Base-by-base conservation (phyloP, 2,329 filamentous ascomycete species). In the Epichloe sibirici region DNA sequence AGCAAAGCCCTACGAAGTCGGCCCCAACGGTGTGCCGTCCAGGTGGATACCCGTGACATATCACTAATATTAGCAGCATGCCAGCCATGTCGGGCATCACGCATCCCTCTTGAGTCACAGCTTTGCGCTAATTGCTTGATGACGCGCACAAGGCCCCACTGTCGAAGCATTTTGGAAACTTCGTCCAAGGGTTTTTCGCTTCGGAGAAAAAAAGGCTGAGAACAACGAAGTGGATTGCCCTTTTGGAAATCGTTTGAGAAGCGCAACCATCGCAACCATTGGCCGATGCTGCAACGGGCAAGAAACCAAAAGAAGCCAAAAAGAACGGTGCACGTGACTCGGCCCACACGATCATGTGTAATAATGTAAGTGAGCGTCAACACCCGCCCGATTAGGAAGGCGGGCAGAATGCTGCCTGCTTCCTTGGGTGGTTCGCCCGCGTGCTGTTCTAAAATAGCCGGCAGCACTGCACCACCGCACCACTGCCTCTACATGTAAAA, bases 1-100 rank as follows among this genome's bases (percentile, higher is more conserved):
- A 53, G 67, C 68, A 39, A 78, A 72, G 60, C 70, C 74, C 11
- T 83, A 83, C 65, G 74, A 76, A 55, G 72, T 83, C 55, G 72
- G 77, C 39, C 59, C 73, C 38, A 75, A 81, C 55, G 81, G 81
- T 31, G 74, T 84, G 37, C 81, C 81, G 21, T 69, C 72, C 21
- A 71, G 81, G 59, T 85, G 81, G 81, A 70, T 79, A 54, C 65
- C 76, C 15, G 53, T 65, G 50, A 59, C 52, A 48, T 58, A 50
- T 57, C 17, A 2, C 17, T 21, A 21, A 21, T 70, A 17, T 17
- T 17, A 55, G 44, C 21, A 43, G 44, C 28, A 13, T 48, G 52
- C 35, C 28, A 35, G 52, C 35, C 28, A 35, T 35, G 9, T 43
- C 42, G 45, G 49, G 25, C 45, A 23, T 17, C 9, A 37, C 21